A percentile compares a stretch with the other conserved stretches of the same genome.
phyloP scores from a whole-genome alignment of 345 rosid species.

The Eucalyptus fibrosa region DNA sequence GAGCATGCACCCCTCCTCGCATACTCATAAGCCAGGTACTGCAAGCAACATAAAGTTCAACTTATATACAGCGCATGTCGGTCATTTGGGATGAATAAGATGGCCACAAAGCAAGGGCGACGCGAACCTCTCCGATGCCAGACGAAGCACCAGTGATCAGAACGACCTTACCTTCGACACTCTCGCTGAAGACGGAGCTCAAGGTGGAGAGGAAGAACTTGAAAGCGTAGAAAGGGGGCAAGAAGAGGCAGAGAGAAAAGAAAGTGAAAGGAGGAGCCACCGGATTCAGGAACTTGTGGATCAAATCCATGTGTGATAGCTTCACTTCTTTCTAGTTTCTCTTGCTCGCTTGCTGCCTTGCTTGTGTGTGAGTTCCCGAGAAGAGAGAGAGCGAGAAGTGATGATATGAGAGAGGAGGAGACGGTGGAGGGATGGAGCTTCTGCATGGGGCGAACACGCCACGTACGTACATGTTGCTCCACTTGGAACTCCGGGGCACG shows the following conservation, averaged over 20 bases:
- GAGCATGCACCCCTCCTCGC: conserved; percentile 47
- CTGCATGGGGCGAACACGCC: not conserved
- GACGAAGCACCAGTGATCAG: conserved; percentile 18
- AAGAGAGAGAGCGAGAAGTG: not conserved
- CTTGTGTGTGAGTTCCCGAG: not conserved
- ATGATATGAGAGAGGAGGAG: not conserved
- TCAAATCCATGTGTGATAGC: conserved; percentile 1
- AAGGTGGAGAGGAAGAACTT: not conserved
- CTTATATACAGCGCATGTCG: not conserved
- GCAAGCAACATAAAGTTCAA: not conserved
- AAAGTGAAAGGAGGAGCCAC: conserved; percentile 2
- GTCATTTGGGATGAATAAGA: not conserved
- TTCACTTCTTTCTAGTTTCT: not conserved
- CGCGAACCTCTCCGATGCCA: conserved; percentile 1
- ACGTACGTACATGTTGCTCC: not conserved
- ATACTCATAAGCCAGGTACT: conserved; percentile 50
- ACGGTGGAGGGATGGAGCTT: not conserved
- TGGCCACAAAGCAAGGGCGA: not conserved
- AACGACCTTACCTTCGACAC: conserved; percentile 13
- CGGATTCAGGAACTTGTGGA: conserved; percentile 7
- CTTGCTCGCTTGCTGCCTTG: not conserved
- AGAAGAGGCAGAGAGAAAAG: conserved; percentile 3
- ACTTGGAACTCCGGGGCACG: not conserved
- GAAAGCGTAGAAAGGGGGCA: conserved; percentile 6
- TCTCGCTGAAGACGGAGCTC: not conserved